Evolutionary conservation across 768 basidiomycete species (phyloP).

Genomic region (Termitomyces sp.): DNA sequence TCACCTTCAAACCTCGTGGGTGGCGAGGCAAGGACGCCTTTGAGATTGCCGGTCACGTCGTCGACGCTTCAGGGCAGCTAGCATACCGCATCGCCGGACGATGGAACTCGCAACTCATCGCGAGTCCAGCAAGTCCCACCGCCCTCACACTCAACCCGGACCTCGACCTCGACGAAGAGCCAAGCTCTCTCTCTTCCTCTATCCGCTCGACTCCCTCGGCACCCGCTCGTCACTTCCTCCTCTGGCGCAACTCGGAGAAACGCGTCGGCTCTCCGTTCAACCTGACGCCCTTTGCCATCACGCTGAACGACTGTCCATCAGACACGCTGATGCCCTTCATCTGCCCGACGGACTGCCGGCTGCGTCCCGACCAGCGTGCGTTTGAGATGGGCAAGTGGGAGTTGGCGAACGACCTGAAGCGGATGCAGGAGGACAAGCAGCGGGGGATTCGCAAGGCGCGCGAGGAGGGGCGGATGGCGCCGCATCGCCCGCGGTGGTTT

Average conservation of each 20-base stretch:
- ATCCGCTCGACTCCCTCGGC: neutral
- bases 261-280: conserved; percentile 79
- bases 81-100: conserved; percentile 90
- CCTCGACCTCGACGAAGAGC: conserved; percentile 39
- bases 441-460: conserved; percentile 63
- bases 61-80: conserved; percentile 55
- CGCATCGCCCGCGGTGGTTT: conserved; percentile 88
- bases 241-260: conserved; percentile 93
- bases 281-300: conserved; percentile 90
- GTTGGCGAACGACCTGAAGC: conserved; percentile 75
- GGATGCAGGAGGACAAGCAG: conserved; percentile 80
- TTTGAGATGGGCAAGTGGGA: conserved; percentile 89
- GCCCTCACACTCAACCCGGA: conserved; percentile 69
- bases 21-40: conserved; percentile 91
- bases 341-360: conserved; percentile 86
- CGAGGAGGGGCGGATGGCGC: conserved; percentile 66
- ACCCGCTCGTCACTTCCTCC: conserved; percentile 49
- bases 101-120: conserved; percentile 94
- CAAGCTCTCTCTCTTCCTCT: conserved; percentile 36
- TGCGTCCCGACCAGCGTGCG: conserved; percentile 90
- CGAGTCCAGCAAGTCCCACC: conserved; percentile 59
- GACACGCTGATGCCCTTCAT: conserved; percentile 66
- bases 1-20: conserved; percentile 95
- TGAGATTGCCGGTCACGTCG: conserved; percentile 86
- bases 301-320: conserved; percentile 81